phyloP scores from a whole-genome alignment of 2,329 filamentous ascomycete genomes.

The Hypoxylon sp. region DNA sequence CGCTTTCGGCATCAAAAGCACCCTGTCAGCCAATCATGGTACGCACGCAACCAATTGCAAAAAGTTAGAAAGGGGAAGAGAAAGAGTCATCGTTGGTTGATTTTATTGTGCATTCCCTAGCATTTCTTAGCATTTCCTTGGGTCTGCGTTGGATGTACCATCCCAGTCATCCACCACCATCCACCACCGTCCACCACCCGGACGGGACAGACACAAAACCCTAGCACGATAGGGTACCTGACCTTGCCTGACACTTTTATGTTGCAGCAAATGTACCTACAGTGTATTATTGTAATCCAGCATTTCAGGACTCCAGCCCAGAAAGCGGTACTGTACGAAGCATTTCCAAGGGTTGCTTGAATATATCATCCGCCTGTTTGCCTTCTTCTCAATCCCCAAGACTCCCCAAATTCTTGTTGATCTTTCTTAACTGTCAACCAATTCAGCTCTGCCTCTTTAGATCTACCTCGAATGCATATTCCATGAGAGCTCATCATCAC shows the following conservation, averaged over 20 bases:
- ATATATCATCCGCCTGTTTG: conserved; percentile 44
- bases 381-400: conserved; percentile 30
- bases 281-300: conserved; percentile 25
- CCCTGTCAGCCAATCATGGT: conserved; percentile 33
- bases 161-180: conserved; percentile 17
- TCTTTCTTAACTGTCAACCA: conserved; percentile 18
- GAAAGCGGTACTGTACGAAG: conserved; percentile 34
- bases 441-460: conserved; percentile 9
- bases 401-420: conserved; percentile 25
- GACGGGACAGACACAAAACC: conserved; percentile 20
- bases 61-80: conserved; percentile 37
- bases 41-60: conserved; percentile 41
- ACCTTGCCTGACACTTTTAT: conserved; percentile 30
- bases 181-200: conserved; percentile 18
- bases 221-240: conserved; percentile 25
- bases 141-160: conserved; percentile 8
- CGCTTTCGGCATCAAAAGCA: conserved; percentile 47
- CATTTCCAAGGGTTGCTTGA: conserved; percentile 37
- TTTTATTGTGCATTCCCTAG: conserved; percentile 25
- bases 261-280: conserved; percentile 39
- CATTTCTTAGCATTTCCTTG: conserved; percentile 6
- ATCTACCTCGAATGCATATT: conserved; percentile 8
- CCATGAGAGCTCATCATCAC: conserved; percentile 18
- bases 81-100: conserved; percentile 43
- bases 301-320: conserved; percentile 12